Conservation (phyloP, 495 filamentous ascomycete species). For the Delitschia confertaspora region DNA sequence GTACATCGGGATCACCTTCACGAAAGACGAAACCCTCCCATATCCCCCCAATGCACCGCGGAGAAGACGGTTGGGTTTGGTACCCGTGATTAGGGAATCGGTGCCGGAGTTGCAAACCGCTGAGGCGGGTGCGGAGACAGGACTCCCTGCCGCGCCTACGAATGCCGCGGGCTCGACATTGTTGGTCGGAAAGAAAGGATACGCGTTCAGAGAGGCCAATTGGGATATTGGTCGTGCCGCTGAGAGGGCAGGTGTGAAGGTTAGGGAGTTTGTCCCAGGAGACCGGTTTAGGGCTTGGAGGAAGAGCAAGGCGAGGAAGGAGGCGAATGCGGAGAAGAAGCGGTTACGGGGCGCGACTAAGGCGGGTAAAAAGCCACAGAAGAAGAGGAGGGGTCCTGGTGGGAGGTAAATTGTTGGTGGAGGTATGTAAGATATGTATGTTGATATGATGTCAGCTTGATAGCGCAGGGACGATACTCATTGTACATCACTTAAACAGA, state of each 20-base stretch:
- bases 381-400: too few species aligned
- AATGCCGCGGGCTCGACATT: not conserved
- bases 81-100: constrained; percentile 34
- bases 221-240: constrained; percentile 69
- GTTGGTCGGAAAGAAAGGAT: constrained; percentile 13
- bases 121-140: too few species aligned
- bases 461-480: too few species aligned
- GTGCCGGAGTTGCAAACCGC: constrained; percentile 2
- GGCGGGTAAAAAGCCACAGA: constrained; percentile 2
- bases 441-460: too few species aligned
- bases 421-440: too few species aligned
- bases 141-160: too few species aligned
- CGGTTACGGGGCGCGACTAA: constrained; percentile 47
- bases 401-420: too few species aligned
- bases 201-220: constrained; percentile 60
- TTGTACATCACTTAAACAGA: too few species aligned
- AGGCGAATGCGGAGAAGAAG: constrained; percentile 49
- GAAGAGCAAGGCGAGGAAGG: constrained; percentile 44
- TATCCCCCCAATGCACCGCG: constrained; percentile 58
- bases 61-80: constrained; percentile 62
- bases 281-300: constrained; percentile 58
- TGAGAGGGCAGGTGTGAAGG: constrained; percentile 49
- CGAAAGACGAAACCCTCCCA: constrained; percentile 64
- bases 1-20: constrained; percentile 86
- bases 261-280: constrained; percentile 43